phyloP scores from a whole-genome alignment of 2,329 filamentous ascomycete species.

The Paecilomyces niveus region DNA sequence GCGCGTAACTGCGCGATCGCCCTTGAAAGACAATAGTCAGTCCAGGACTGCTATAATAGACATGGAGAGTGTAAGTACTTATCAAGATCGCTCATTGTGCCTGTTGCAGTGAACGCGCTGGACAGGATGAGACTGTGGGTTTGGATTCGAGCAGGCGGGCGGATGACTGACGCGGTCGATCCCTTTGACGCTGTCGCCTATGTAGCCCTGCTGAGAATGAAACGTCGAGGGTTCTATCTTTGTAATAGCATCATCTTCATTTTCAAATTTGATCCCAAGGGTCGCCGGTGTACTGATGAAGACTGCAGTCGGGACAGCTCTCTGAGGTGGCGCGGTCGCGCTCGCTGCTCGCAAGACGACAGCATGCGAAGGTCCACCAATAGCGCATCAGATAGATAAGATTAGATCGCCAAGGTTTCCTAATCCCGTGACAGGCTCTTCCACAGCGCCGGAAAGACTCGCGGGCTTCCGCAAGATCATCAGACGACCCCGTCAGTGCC shows the following conservation, averaged over 20 bases:
- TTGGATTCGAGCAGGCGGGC: slow-evolving; percentile 7
- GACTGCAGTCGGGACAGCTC: neutral
- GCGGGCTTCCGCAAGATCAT: slow-evolving; percentile 2
- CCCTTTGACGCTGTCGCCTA: neutral
- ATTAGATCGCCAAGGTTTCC: slow-evolving; percentile 31
- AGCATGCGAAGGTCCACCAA: slow-evolving; percentile 14
- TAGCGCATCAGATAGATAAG: slow-evolving; percentile 26
- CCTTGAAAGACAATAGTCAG: slow-evolving; percentile 42
- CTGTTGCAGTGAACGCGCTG: slow-evolving; percentile 10
- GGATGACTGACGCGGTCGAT: neutral
- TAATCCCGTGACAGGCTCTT: slow-evolving; percentile 7
- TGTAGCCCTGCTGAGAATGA: neutral
- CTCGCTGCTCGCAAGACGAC: neutral
- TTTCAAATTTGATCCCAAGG: neutral
- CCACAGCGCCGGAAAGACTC: neutral
- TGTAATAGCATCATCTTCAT: slow-evolving; percentile 1
- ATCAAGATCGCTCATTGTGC: slow-evolving; percentile 84
- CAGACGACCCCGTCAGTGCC: neutral
- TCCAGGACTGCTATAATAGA: slow-evolving; percentile 4
- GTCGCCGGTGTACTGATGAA: neutral
- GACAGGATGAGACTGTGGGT: slow-evolving; percentile 7
- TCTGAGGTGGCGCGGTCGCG: slow-evolving; percentile 5
- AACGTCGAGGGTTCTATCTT: neutral
- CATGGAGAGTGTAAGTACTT: slow-evolving; percentile 49
- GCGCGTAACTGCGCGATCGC: slow-evolving; percentile 92